These are phyloP conservation scores for Hypsizygus marmoreus DNA, from an alignment of 768 basidiomycete genomes.

Conservation along the genomic window DNA sequence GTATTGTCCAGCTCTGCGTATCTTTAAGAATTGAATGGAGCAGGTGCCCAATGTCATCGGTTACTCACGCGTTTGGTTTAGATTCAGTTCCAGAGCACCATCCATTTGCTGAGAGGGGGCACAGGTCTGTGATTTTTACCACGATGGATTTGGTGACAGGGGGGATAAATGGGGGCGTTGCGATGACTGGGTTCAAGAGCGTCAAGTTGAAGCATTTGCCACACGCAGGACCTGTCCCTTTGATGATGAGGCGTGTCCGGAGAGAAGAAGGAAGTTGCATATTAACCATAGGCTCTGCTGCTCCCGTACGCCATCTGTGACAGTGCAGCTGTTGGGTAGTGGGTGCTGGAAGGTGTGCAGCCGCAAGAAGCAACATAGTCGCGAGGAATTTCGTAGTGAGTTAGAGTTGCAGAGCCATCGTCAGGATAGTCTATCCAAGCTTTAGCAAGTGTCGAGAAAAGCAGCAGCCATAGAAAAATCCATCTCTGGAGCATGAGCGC, in stretches of 20 bases:
- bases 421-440: conserved; percentile 67
- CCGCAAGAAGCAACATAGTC: conserved; percentile 75
- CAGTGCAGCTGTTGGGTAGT: conserved; percentile 80
- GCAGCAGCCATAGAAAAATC: conserved; percentile 6
- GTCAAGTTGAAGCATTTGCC: conserved; percentile 82
- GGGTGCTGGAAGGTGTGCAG: conserved; percentile 65
- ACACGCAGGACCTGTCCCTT: conserved; percentile 62
- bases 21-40: not conserved
- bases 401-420: conserved; percentile 71
- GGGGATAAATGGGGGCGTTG: conserved; percentile 72
- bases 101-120: conserved; percentile 60
- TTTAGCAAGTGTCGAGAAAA: not conserved
- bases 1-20: conserved; percentile 59
- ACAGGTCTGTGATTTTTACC: conserved; percentile 80
- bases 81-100: conserved; percentile 72
- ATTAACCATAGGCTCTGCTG: conserved; percentile 59
- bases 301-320: conserved; percentile 82
- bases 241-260: not conserved
- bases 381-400: conserved; percentile 64
- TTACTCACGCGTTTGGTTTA: conserved; percentile 65
- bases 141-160: conserved; percentile 59
- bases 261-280: conserved; percentile 1
- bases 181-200: conserved; percentile 65
- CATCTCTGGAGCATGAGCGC: no score
- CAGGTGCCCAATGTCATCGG: conserved; percentile 1